These are phyloP conservation scores for Paramecium sexaurelia DNA, from an alignment of 73 alveolate species.

Conservation along the genomic window DNA sequence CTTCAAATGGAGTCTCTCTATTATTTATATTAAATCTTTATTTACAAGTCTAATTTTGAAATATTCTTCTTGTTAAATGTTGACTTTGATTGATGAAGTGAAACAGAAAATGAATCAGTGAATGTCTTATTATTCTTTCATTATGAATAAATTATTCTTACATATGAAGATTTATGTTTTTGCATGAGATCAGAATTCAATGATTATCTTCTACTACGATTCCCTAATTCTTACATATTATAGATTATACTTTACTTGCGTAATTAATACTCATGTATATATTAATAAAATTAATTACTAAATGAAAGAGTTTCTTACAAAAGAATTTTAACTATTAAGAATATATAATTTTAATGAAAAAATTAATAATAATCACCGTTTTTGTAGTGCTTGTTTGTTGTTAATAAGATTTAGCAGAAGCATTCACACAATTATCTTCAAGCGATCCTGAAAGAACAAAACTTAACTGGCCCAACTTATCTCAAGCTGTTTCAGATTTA, in stretches of 20 bases:
- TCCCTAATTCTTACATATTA: not conserved
- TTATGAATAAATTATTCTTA: not conserved
- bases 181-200: not conserved
- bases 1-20: not conserved
- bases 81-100: not conserved
- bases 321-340: not conserved
- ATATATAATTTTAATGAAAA: not conserved
- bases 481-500: slow-evolving; percentile 5
- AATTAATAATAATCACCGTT: slow-evolving; percentile 24
- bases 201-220: not conserved
- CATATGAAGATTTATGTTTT: not conserved
- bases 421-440: slow-evolving; percentile 15
- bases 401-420: slow-evolving; percentile 38
- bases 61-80: not conserved
- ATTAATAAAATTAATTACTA: not conserved
- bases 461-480: slow-evolving; percentile 40
- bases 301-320: not conserved
- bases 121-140: not conserved
- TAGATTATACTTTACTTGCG: slow-evolving; percentile 32
- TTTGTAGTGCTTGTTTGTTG: not conserved
- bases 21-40: not conserved
- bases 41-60: slow-evolving; percentile 21
- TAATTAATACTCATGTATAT: slow-evolving; percentile 46
- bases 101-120: slow-evolving; percentile 37
- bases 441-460: slow-evolving; percentile 39